Base-by-base conservation (phyloP, 176 grass and related monocot species). In the Phoenix roebelenii region DNA sequence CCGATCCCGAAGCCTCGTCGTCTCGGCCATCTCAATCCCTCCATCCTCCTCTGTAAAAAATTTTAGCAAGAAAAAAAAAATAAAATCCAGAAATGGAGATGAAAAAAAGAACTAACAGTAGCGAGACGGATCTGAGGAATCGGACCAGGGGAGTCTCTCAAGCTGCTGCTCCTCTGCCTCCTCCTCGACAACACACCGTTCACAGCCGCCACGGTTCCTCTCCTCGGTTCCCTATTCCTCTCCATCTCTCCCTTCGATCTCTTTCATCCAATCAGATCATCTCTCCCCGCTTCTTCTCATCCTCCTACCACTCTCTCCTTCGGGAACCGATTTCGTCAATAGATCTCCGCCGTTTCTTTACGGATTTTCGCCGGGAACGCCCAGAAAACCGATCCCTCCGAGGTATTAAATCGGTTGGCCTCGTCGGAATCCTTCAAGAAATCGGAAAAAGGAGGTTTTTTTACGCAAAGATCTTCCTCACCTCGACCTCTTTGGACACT, bases 161-260 rank as follows among this genome's bases (percentile, higher is more conserved):
- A 64, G 59, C 75, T 76, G 75, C 63, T 79, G 72, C 73, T 89
- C 69, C 83, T 73, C 69, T 80, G 74, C 51, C 89, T 67, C 18
- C 85, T 76, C 25, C 65, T 89, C 54, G 18, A 76, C 77, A 5
- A 80, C 75, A 57, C 86, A 57, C 52, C 83, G 20, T 80, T 85
- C 55, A 66, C 82, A 63, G 16, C 80, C 62, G 35, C 35, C 35
- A 39, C 5, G 35, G 35, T 39, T 39, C 57, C 53, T 44, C 89
- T 70, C 59, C 84, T 76, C 7, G 59, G 72, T 51, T 88, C 89
- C 62, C 89, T 56, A 16, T 54, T 55, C 72, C 60, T 20, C 70
- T 59, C 5, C 66, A 59, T 61, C 28, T 63, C 50, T 64, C 23
- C 70, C 25, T 50, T 25, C 52, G 54, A 54, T 28, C 20, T 10